Percentiles rank a stretch among this genome's conserved stretches.
These are phyloP conservation scores for Hyaloperonospora brassicae DNA, from an alignment of 352 stramenopile species.

Conservation along the genomic window DNA sequence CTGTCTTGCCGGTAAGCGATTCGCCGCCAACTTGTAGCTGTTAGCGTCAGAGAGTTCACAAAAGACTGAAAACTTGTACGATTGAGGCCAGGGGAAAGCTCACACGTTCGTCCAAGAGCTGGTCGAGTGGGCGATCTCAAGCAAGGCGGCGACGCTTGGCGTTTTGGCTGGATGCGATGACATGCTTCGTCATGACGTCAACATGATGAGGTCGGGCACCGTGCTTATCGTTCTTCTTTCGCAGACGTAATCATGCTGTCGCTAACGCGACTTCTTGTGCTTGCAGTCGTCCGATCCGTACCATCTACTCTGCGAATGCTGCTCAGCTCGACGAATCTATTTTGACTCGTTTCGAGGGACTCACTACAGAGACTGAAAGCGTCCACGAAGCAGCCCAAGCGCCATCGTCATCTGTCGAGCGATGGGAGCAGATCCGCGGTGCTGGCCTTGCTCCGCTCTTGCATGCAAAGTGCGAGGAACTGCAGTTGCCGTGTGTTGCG, in stretches of 20 bases:
- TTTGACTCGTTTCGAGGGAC: conserved; percentile 31
- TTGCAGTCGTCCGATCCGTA: conserved; percentile 49
- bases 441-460: conserved; percentile 53
- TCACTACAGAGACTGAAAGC: conserved; percentile 13
- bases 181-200: conserved; percentile 71
- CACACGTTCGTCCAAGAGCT: conserved; percentile 46
- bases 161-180: conserved; percentile 63
- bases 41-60: too few species aligned
- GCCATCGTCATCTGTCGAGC: conserved; percentile 6
- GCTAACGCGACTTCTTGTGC: conserved; percentile 4
- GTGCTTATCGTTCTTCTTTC: neutral
- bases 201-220: conserved; percentile 50
- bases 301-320: conserved; percentile 34
- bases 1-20: conserved; percentile 32
- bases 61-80: neutral
- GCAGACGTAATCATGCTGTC: neutral
- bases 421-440: conserved; percentile 48
- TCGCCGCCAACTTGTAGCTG: neutral
- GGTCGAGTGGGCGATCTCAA: conserved; percentile 39
- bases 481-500: conserved; percentile 38
- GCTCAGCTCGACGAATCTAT: conserved; percentile 29
- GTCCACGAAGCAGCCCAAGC: conserved; percentile 7
- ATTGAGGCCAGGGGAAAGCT: conserved; percentile 34
- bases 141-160: conserved; percentile 40
- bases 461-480: conserved; percentile 27